Percentiles rank a stretch among this genome's conserved stretches.
Evolutionary conservation across 768 basidiomycete genomes (phyloP).

Genomic region (Cantharellus anzutake): DNA sequence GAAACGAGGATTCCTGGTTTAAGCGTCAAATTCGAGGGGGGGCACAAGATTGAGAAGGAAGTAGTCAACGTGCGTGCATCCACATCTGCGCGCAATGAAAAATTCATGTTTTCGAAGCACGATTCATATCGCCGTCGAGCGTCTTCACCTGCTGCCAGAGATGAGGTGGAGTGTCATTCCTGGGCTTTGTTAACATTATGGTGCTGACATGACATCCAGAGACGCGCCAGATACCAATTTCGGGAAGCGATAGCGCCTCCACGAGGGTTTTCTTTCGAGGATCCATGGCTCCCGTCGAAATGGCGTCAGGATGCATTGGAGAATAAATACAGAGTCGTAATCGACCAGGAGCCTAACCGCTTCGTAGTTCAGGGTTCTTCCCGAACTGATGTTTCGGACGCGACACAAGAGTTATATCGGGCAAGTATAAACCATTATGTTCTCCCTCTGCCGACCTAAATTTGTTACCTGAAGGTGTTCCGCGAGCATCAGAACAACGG

Average conservation of each 20-base stretch:
- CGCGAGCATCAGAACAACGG: background rate
- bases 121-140: background rate
- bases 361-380: background rate
- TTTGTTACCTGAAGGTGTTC: background rate
- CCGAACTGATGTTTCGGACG: background rate
- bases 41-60: background rate
- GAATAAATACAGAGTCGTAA: background rate
- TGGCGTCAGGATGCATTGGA: background rate
- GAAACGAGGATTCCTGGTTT: background rate
- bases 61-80: background rate
- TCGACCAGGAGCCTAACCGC: background rate
- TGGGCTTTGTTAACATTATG: background rate
- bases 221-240: background rate
- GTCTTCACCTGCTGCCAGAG: background rate
- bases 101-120: too few species aligned
- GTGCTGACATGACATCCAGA: background rate
- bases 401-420: background rate
- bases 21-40: background rate
- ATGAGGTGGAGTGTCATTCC: background rate
- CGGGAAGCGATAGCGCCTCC: background rate
- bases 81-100: too few species aligned
- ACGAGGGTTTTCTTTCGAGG: background rate
- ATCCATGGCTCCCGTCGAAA: background rate
- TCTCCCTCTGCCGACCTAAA: too few species aligned
- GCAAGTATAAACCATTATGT: background rate